phyloP scores from a whole-genome alignment of 306 rosid species.

The Vigna hirtella region DNA sequence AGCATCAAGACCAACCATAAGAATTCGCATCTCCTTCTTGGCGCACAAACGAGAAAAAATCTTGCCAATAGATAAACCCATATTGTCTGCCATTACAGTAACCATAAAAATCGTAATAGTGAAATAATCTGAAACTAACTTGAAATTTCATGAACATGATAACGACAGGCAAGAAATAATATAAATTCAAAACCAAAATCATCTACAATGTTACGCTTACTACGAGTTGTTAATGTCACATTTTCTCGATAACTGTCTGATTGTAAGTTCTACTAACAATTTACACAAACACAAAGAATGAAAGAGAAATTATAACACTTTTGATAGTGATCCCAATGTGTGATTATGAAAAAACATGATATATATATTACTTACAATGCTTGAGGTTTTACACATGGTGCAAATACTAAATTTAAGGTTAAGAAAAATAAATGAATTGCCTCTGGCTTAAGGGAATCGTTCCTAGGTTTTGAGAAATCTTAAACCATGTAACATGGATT shows the following conservation, averaged over 20 bases:
- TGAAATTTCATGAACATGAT: not conserved
- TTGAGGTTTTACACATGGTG: not conserved
- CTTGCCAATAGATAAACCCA: constrained; percentile 61
- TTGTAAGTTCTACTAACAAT: not conserved
- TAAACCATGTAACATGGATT: not conserved
- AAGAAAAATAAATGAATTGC: not conserved
- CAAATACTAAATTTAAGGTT: not conserved
- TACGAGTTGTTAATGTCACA: not conserved
- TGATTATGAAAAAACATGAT: not conserved
- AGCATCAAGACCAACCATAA: constrained; percentile 68
- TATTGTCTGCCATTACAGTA: constrained; percentile 39
- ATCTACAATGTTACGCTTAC: not conserved
- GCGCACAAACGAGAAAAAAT: constrained; percentile 55
- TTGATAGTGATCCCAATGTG: not conserved
- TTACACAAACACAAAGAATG: not conserved
- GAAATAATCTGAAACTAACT: not conserved
- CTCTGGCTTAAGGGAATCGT: not conserved
- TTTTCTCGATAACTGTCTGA: not conserved
- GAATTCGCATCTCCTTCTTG: constrained; percentile 66
- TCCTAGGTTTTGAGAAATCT: not conserved
- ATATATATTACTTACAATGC: not conserved
- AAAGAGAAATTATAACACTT: not conserved
- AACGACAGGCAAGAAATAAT: not conserved
- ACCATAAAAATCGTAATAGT: not conserved
- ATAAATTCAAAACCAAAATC: not conserved